Percentiles rank a stretch among this genome's conserved stretches.
These are phyloP conservation scores for Adansonia grandidieri DNA, from an alignment of 441 rosid species.

Conservation along the genomic window DNA sequence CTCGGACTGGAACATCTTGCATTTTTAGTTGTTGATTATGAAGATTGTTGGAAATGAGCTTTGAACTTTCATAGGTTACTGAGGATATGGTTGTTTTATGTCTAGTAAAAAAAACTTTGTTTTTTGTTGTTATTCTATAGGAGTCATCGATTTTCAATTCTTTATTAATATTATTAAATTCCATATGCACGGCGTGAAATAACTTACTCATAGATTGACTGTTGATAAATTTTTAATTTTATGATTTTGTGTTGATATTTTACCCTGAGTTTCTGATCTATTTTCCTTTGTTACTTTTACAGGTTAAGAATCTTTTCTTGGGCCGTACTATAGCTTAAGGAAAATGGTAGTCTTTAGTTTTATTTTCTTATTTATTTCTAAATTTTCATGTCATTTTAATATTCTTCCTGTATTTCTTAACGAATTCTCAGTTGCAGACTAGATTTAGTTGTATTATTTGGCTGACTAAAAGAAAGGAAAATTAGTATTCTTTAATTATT, in stretches of 20 bases:
- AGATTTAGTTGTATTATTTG: constrained; percentile 3
- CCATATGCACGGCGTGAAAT: neutral
- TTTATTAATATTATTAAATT: neutral
- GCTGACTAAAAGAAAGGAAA: neutral
- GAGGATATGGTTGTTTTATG: neutral
- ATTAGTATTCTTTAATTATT: neutral
- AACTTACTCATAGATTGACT: neutral
- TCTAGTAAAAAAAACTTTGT: neutral
- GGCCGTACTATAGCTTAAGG: constrained; percentile 19
- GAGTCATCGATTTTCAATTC: neutral
- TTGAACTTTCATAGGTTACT: neutral
- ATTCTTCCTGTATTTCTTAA: neutral
- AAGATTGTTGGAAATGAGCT: neutral
- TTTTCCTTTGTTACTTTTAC: constrained; percentile 23
- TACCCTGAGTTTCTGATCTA: neutral
- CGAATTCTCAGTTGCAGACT: neutral
- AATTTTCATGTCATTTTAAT: neutral
- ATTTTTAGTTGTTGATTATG: neutral
- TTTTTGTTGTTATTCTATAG: neutral
- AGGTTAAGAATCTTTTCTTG: constrained; percentile 32
- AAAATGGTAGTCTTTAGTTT: constrained; percentile 38
- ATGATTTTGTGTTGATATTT: neutral
- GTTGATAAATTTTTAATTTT: neutral
- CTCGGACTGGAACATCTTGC: neutral
- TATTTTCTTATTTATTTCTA: neutral